Conservation (phyloP, 495 filamentous ascomycete species). For the Talaromyces wortmannii region DNA sequence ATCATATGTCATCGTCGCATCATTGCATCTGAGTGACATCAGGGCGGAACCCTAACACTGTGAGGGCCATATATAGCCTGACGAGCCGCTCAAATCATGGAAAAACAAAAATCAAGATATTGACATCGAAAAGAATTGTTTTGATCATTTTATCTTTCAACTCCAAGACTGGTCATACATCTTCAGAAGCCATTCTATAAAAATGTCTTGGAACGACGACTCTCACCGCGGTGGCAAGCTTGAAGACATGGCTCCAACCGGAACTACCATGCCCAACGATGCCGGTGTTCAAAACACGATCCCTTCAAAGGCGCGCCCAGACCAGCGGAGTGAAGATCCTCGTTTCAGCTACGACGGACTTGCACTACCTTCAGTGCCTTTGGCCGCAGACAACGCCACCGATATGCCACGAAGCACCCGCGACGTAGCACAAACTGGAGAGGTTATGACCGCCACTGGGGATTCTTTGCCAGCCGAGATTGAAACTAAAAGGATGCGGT, state of each 20-base stretch:
- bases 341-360: conserved; percentile 23
- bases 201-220: conserved; percentile 6
- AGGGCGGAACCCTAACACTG: background rate
- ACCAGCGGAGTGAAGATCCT: conserved; percentile 32
- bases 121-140: background rate
- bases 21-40: background rate
- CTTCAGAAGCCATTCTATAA: background rate
- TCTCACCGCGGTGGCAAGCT: conserved; percentile 26
- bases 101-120: background rate
- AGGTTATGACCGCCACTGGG: conserved; percentile 46
- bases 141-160: background rate
- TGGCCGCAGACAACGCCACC: conserved; percentile 44
- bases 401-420: conserved; percentile 43
- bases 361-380: conserved; percentile 24
- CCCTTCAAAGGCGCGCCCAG: conserved; percentile 49
- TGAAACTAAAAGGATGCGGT: conserved; percentile 39
- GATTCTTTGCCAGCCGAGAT: conserved; percentile 34
- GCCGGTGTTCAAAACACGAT: conserved; percentile 45
- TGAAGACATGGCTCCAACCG: conserved; percentile 45
- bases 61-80: background rate
- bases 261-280: conserved; percentile 47
- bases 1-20: background rate
- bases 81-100: too few species aligned
- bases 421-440: conserved; percentile 38
- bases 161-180: background rate